Evolutionary conservation across 176 grass and related monocot species (phyloP), one percentile per base, ranked within the genome.

Genomic region (Puya raimondii): DNA sequence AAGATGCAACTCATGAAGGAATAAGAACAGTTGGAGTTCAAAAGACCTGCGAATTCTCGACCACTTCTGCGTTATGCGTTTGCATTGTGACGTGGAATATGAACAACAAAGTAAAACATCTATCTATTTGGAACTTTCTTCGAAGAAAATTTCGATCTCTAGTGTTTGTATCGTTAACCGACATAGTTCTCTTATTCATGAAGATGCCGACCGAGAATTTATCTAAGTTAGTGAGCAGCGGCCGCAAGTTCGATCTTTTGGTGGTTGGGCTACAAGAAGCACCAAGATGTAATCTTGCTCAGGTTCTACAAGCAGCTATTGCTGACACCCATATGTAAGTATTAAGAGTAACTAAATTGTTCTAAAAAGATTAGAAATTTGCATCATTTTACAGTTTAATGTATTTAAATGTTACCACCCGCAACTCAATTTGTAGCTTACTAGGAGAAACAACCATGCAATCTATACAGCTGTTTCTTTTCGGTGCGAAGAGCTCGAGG

Each of bases 21-120:
- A 91, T 84, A 48, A 91, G 72, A 78, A 81, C 67, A 12, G 68
- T 91, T 20, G 67, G 67, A 6, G 21, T 78, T 59, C 71, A 91
- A 57, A 91, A 73, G 58, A 22, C 56, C 3, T 91, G 88, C 26
- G 71, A 81, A 27, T 87, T 86, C 67, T 73, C 72, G 7, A 58
- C 64, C 4, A 75, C 59, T 12, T 79, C 84, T 10, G 74, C 47
- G 11, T 70, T 91, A 1, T 91, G 84, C 1, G 51, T 81, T 13
- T 76, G 84, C 74, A 81, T 91, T 2, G 49, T 91, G 74, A 91
- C 88, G 25, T 91, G 81, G 88, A 91, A 91, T 68, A 84, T 87
- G 84, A 91, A 91, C 17, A 65, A 84, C 61, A 91, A 91, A 84
- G 88, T 87, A 27, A 66, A 25, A 13, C 11, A 7, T 42, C 33